phyloP scores from a whole-genome alignment of 2,329 filamentous ascomycete species.

The Esteya vermicola region DNA sequence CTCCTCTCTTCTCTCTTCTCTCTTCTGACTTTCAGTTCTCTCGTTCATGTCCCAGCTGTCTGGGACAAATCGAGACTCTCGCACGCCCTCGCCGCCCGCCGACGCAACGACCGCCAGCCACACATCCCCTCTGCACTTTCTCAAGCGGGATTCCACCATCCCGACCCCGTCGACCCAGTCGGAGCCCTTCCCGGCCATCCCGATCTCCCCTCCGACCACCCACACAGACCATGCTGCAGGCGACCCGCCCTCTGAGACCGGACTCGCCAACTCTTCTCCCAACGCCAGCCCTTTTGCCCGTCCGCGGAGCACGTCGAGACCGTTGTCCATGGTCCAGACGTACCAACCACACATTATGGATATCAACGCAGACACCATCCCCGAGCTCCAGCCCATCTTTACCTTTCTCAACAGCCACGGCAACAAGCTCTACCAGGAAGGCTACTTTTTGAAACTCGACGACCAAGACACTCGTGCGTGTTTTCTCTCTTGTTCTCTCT shows the following conservation, averaged over 20 bases:
- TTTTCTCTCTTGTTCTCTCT: background rate
- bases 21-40: constrained; percentile 41
- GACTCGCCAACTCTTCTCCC: constrained; percentile 22
- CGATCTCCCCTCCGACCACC: constrained; percentile 13
- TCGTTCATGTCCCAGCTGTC: constrained; percentile 82
- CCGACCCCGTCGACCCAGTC: background rate
- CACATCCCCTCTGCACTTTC: background rate
- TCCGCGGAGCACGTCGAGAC: constrained; percentile 45
- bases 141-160: background rate
- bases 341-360: constrained; percentile 82
- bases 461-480: constrained; percentile 80
- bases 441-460: constrained; percentile 92
- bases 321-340: constrained; percentile 73
- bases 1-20: background rate
- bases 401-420: constrained; percentile 85
- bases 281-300: constrained; percentile 26
- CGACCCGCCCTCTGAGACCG: background rate
- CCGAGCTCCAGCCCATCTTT: constrained; percentile 90
- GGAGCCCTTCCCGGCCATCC: constrained; percentile 8
- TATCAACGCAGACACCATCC: constrained; percentile 65
- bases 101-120: constrained; percentile 13
- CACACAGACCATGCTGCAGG: constrained; percentile 25
- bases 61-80: constrained; percentile 27
- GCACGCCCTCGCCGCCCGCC: constrained; percentile 26
- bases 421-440: constrained; percentile 95